Percentiles rank a stretch among this genome's conserved stretches.
These are phyloP conservation scores for Penicillium lividum DNA, from an alignment of 495 filamentous ascomycete genomes.

Conservation along the genomic window DNA sequence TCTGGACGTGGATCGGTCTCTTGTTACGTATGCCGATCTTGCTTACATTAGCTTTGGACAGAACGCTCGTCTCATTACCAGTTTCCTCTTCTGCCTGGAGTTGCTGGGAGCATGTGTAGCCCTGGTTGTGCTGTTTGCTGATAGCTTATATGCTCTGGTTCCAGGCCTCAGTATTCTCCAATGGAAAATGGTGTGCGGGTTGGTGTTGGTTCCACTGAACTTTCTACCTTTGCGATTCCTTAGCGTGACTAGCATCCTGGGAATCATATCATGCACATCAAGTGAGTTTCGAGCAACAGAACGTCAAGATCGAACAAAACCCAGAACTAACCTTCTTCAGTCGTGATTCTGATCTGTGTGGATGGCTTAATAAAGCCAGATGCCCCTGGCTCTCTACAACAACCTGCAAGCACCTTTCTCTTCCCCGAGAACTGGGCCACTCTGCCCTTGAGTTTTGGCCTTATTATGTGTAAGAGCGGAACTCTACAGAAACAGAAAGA, in stretches of 20 bases:
- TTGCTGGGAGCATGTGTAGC: constrained; percentile 88
- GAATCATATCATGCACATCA: constrained; percentile 81
- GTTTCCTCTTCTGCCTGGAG: constrained; percentile 84
- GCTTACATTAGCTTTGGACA: constrained; percentile 92
- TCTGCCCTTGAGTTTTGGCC: constrained; percentile 87
- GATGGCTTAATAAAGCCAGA: constrained; percentile 84
- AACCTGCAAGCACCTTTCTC: constrained; percentile 74
- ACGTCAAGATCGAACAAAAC: not conserved
- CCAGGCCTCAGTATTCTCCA: constrained; percentile 67
- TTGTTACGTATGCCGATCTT: constrained; percentile 89
- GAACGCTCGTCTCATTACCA: constrained; percentile 74
- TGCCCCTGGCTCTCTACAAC: constrained; percentile 76
- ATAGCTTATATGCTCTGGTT: constrained; percentile 79
- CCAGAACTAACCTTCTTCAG: constrained; percentile 37
- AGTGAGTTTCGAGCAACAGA: constrained; percentile 59
- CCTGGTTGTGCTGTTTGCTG: constrained; percentile 89
- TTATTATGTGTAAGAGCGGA: constrained; percentile 74
- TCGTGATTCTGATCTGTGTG: constrained; percentile 75
- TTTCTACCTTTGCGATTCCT: constrained; percentile 83
- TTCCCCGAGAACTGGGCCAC: constrained; percentile 87
- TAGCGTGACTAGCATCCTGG: constrained; percentile 87
- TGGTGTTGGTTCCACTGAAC: constrained; percentile 78
- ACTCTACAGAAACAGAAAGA: not conserved
- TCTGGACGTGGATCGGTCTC: constrained; percentile 77
- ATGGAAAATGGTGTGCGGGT: constrained; percentile 86